Percentiles rank a stretch among this genome's conserved stretches.
Conservation (phyloP, 2,329 filamentous ascomycete genomes). For the Aspergillus unguis region DNA sequence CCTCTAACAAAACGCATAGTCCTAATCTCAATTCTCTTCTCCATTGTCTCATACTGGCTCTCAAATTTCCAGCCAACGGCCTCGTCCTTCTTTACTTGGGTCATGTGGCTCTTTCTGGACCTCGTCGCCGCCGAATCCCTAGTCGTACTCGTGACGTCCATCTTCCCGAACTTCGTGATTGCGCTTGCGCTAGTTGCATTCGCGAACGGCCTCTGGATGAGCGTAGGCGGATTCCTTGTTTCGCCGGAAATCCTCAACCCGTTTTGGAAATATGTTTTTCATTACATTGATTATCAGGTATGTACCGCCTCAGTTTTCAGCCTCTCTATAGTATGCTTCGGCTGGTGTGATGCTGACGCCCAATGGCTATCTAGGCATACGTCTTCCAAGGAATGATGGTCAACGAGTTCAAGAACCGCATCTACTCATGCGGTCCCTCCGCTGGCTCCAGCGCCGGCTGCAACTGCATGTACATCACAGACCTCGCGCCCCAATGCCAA, state of each 20-base stretch:
- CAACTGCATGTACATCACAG: conserved; percentile 68
- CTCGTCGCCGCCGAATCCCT: conserved; percentile 77
- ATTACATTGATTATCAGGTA: conserved; percentile 81
- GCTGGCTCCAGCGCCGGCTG: conserved; percentile 39
- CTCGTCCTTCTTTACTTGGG: conserved; percentile 69
- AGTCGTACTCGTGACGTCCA: conserved; percentile 69
- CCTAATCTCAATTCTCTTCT: conserved; percentile 72
- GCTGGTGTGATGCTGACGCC: not conserved
- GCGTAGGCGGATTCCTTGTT: conserved; percentile 77
- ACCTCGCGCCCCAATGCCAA: conserved; percentile 61
- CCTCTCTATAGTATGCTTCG: too few species aligned
- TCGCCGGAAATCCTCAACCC: conserved; percentile 68
- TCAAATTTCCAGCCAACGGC: conserved; percentile 67
- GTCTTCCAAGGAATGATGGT: conserved; percentile 94
- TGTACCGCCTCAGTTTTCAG: not conserved
- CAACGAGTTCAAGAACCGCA: conserved; percentile 70
- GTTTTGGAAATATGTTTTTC: conserved; percentile 84
- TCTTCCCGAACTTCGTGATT: conserved; percentile 78
- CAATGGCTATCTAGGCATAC: conserved; percentile 49
- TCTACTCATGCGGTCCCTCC: conserved; percentile 56
- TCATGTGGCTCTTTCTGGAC: conserved; percentile 83
- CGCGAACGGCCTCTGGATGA: conserved; percentile 88
- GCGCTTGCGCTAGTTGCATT: conserved; percentile 77
- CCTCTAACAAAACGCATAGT: conserved; percentile 40
- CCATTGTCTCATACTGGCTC: conserved; percentile 73